Evolutionary conservation across 306 rosid species (phyloP).

Genomic region (Trifolium subterraneum): DNA sequence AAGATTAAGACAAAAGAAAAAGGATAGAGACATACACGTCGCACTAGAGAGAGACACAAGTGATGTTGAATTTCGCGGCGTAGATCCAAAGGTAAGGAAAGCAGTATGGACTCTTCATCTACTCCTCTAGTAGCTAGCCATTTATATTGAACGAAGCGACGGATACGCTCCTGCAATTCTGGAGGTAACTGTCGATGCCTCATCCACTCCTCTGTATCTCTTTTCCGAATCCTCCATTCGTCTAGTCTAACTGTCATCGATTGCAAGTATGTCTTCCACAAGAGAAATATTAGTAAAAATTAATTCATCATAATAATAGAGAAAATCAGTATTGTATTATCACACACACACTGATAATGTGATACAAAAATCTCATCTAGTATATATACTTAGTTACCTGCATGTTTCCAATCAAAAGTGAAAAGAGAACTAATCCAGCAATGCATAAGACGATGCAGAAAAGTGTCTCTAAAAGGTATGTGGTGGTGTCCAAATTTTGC

Average conservation of each 20-base stretch:
- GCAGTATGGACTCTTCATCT: constrained; percentile 78
- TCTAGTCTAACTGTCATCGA: constrained; percentile 80
- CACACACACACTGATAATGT: background rate
- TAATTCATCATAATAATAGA: background rate
- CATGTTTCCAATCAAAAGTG: constrained; percentile 90
- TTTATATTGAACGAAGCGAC: constrained; percentile 77
- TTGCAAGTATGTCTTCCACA: constrained; percentile 72
- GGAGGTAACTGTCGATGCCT: constrained; percentile 86
- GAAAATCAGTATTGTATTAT: background rate
- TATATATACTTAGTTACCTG: constrained; percentile 57
- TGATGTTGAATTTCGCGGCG: constrained; percentile 92
- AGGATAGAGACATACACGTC: constrained; percentile 65
- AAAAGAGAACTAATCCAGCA: constrained; percentile 66
- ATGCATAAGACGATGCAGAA: constrained; percentile 72
- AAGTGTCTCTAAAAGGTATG: constrained; percentile 66
- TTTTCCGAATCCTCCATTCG: constrained; percentile 85
- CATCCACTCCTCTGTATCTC: constrained; percentile 96
- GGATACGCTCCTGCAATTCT: constrained; percentile 76
- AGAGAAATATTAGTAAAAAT: constrained; percentile 1
- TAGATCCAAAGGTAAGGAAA: constrained; percentile 72
- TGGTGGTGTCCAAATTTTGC: constrained; percentile 75
- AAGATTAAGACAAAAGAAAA: background rate
- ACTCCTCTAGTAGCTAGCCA: constrained; percentile 95
- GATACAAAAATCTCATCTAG: background rate
- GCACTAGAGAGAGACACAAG: constrained; percentile 81